Conservation (phyloP, 495 filamentous ascomycete species). For the Podospora australis region DNA sequence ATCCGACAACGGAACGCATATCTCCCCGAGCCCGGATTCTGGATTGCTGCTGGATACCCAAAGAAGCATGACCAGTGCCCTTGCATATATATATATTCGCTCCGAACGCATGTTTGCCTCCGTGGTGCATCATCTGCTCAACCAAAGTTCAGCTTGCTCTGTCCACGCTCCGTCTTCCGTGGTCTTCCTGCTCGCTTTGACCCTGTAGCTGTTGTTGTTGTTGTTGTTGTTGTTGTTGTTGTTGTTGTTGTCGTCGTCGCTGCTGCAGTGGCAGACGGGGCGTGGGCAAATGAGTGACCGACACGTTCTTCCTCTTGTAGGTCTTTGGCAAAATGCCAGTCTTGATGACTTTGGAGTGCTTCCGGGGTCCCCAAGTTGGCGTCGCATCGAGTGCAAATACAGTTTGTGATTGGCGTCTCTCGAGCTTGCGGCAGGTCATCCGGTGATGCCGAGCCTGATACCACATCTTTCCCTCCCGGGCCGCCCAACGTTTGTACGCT, state of each 20-base stretch:
- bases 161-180: constrained; percentile 65
- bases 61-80: not conserved
- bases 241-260: constrained; percentile 16
- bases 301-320: constrained; percentile 56
- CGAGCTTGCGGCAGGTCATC: constrained; percentile 14
- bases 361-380: constrained; percentile 45
- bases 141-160: constrained; percentile 68
- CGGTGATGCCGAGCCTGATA: constrained; percentile 2
- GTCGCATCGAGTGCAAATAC: constrained; percentile 62
- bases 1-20: not conserved
- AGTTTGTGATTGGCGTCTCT: constrained; percentile 39
- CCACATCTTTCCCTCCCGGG: constrained; percentile 8
- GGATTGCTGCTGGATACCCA: too few relatives aligned
- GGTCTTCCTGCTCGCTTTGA: constrained; percentile 24
- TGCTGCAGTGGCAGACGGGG: constrained; percentile 25
- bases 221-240: constrained; percentile 18
- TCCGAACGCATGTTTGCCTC: constrained; percentile 11
- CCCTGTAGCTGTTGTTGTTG: constrained; percentile 17
- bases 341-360: constrained; percentile 70
- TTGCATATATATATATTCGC: not conserved
- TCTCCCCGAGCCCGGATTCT: too few relatives aligned
- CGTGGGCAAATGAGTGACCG: constrained; percentile 35
- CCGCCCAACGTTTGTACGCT: constrained; percentile 21
- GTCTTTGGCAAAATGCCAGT: constrained; percentile 94
- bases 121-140: constrained; percentile 29